Evolutionary conservation across 352 stramenopile genomes (phyloP).

Genomic region (Phytophthora gonapodyides): DNA sequence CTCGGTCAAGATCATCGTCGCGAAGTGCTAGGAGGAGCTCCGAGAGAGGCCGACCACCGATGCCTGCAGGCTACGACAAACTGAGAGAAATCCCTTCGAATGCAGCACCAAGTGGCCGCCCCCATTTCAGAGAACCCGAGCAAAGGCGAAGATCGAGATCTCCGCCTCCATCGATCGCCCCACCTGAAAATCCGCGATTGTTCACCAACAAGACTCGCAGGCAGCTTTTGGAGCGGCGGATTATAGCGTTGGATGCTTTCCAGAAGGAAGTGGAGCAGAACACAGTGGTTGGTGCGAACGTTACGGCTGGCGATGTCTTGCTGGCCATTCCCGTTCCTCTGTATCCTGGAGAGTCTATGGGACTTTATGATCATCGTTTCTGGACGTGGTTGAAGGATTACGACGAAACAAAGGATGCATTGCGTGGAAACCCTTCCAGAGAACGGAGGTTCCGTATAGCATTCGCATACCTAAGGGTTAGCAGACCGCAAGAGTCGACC

Average conservation of each 20-base stretch:
- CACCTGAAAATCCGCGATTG: constrained; percentile 14
- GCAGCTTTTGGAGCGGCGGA: constrained; percentile 28
- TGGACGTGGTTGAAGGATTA: constrained; percentile 29
- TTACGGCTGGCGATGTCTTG: constrained; percentile 1
- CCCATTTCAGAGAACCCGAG: constrained; percentile 3
- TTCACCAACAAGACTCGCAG: constrained; percentile 17
- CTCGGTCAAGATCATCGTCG: constrained; percentile 18
- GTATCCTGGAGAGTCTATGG: constrained; percentile 29
- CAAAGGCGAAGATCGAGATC: constrained; percentile 4
- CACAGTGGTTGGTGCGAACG: neutral
- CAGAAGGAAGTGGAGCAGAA: constrained; percentile 18
- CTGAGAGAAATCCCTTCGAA: constrained; percentile 1
- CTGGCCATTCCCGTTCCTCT: constrained; percentile 31
- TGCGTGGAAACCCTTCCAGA: constrained; percentile 16
- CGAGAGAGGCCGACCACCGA: constrained; percentile 11
- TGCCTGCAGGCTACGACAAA: constrained; percentile 1
- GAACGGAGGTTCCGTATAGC: constrained; percentile 31
- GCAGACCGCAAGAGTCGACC: neutral
- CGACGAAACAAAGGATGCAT: constrained; percentile 28
- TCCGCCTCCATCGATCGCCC: constrained; percentile 4
- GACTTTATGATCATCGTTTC: constrained; percentile 34
- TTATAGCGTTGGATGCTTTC: constrained; percentile 23
- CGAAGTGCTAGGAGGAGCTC: constrained; percentile 18
- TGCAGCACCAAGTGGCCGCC: neutral
- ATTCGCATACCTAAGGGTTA: constrained; percentile 31